A percentile compares a stretch with the other conserved stretches of the same genome.
Conservation (phyloP, 257 asterid genomes). For the Asclepias syriaca region DNA sequence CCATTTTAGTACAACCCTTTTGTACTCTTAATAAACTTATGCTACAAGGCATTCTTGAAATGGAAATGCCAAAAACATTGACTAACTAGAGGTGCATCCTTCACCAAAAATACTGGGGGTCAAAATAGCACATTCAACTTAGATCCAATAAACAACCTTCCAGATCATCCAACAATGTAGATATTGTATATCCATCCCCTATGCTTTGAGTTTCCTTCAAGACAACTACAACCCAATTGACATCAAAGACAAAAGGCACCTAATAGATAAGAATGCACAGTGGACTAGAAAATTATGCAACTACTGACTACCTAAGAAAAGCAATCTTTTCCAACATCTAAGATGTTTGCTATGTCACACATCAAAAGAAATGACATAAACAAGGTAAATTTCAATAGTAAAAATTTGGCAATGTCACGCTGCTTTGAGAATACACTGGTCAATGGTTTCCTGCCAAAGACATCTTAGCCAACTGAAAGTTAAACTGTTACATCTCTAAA, state of each 20-base stretch:
- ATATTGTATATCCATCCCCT: neutral
- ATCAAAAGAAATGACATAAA: neutral
- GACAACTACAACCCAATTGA: neutral
- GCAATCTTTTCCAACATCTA: neutral
- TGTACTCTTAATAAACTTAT: too few species aligned
- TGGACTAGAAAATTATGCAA: neutral
- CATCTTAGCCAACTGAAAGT: neutral
- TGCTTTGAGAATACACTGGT: neutral
- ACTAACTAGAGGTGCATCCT: neutral
- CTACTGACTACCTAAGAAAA: neutral
- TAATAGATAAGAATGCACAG: neutral
- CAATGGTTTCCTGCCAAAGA: neutral
- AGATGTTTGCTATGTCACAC: neutral
- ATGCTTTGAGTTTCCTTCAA: neutral
- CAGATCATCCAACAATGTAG: neutral
- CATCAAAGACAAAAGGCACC: neutral
- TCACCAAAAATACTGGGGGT: neutral
- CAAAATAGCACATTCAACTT: neutral
- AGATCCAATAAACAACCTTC: neutral
- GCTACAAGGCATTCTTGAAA: neutral
- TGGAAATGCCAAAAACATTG: neutral
- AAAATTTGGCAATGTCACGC: neutral
- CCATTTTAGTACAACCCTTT: neutral
- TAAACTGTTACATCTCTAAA: neutral
- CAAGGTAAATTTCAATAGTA: neutral